Evolutionary conservation across 805 yeast genomes (phyloP), one percentile per base, ranked within the genome.

Genomic region (Lipomyces yamadae): DNA sequence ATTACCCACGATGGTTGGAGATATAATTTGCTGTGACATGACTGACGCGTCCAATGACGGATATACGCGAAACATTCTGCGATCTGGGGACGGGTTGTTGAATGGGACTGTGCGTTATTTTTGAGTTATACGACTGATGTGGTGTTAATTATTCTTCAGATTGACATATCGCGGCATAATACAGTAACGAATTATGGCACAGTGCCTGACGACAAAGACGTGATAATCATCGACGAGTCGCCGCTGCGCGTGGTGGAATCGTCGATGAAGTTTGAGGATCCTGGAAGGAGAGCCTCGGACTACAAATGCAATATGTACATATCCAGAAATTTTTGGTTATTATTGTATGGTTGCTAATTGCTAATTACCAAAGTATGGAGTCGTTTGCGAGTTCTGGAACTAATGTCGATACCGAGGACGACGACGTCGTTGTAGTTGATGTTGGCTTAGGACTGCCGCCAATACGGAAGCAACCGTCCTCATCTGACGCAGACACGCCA

Each of bases 201-300:
- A 0, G 1, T 52, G 24, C 33, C 29, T 15, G 5, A 24, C 32
- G 53, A 60, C 24, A 15, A 7, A 11, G 35, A 37, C 33, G 61
- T 62, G 18, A 37, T 62, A 18, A 53, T 56, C 42, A 62, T 62
- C 48, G 61, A 62, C 29, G 61, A 56, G 18, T 62, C 65, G 32
- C 65, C 65, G 15, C 37, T 62, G 4, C 45, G 35, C 55, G 34
- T 24, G 34, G 4, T 52, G 15, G 34, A 52, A 24, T 8, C 55
- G 18, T 42, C 24, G 24, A 15, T 42, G 18, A 3, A 10, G 18
- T 3, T 3, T 3, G 24, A 5, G 8, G 18, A 2, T n/a, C 48
- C 24, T 42, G 48, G 48, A 42, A 42, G n/a, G 24, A 18, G 48
- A 2, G 6, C 1, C 24, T 15, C 48, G 6, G 48, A 24, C 5